A percentile compares a stretch with the other conserved stretches of the same genome.
Conservation (phyloP, 192 early-diverging fungal species). For the Diversispora epigaea region DNA sequence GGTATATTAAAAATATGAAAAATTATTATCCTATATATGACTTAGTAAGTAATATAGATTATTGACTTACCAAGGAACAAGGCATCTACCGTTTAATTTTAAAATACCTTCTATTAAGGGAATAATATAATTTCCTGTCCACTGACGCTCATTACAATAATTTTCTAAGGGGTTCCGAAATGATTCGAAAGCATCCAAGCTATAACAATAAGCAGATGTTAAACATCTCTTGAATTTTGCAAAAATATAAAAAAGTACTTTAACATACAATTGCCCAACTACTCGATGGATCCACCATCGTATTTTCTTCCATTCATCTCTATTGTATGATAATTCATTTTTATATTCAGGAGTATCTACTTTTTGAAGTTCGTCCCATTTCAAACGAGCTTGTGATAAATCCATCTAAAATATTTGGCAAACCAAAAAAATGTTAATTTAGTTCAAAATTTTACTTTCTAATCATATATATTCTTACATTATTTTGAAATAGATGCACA, state of each 20-base stretch:
- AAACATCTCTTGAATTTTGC: no score
- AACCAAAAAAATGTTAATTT: neutral
- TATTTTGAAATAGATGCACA: constrained; percentile 16
- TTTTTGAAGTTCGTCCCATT: constrained; percentile 6
- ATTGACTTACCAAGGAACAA: no score
- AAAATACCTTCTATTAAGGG: constrained; percentile 28
- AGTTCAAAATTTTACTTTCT: neutral
- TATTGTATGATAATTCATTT: neutral
- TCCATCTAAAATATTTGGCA: neutral
- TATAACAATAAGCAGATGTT: no score
- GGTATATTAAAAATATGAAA: neutral
- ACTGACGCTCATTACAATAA: constrained; percentile 21
- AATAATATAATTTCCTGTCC: constrained; percentile 22
- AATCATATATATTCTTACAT: neutral
- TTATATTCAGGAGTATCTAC: neutral
- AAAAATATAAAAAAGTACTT: no score
- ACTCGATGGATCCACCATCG: no score
- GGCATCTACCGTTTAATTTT: neutral
- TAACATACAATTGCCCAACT: no score
- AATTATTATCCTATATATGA: no score
- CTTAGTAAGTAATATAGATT: no score
- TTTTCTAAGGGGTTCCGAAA: constrained; percentile 9
- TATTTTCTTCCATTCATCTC: no score
- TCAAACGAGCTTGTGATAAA: constrained; percentile 10
- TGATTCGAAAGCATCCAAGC: constrained; percentile 12